Conservation (phyloP, 352 stramenopile genomes). For the Globisporangium splendens region DNA sequence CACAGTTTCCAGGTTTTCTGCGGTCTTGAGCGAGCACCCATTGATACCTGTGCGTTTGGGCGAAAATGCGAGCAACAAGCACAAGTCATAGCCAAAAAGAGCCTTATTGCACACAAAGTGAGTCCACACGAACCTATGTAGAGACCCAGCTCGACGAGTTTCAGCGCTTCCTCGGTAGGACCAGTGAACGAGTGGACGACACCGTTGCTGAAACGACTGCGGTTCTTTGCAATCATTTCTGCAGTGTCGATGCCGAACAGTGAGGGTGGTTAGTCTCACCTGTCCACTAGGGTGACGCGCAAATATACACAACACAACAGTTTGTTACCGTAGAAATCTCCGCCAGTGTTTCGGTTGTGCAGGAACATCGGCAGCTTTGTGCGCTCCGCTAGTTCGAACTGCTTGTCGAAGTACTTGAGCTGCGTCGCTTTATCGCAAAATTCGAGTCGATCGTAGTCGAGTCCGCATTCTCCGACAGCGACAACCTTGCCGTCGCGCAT, state of each 20-base stretch:
- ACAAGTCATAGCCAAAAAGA: background rate
- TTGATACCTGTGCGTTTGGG: constrained; percentile 76
- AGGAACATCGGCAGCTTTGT: constrained; percentile 93
- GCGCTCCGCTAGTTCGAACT: constrained; percentile 88
- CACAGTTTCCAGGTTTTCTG: constrained; percentile 92
- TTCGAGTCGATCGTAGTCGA: constrained; percentile 97
- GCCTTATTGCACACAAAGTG: background rate
- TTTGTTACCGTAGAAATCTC: constrained; percentile 87
- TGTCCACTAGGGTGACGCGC: no score
- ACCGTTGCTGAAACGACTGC: constrained; percentile 70
- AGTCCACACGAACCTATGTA: constrained; percentile 85
- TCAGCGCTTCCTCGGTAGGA: constrained; percentile 86
- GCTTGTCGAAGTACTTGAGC: constrained; percentile 90
- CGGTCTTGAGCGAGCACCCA: constrained; percentile 95
- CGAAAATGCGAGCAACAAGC: background rate
- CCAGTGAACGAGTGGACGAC: constrained; percentile 98
- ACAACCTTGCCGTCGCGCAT: constrained; percentile 69
- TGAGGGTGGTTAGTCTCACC: no score
- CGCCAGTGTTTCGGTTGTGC: constrained; percentile 93
- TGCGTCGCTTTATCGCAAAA: constrained; percentile 93
- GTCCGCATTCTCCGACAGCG: constrained; percentile 94
- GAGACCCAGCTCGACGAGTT: constrained; percentile 91
- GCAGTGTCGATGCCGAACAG: no score
- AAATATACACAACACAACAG: background rate
- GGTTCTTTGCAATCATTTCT: constrained; percentile 73